Conservation (phyloP, 1,139 yeast species). For the Neolecta irregularis region DNA sequence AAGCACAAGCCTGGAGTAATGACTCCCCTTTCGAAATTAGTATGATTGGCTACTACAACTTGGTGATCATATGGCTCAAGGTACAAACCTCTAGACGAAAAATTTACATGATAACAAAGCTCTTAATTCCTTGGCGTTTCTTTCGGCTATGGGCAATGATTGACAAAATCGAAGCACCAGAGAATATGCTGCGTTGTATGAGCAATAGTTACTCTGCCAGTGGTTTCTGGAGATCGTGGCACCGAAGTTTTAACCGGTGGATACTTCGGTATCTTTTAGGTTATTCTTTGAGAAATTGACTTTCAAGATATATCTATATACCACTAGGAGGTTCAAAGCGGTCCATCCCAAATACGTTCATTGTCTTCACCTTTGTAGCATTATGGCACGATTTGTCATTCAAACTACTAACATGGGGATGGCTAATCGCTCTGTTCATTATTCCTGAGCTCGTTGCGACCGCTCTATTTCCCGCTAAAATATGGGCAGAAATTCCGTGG, state of each 20-base stretch:
- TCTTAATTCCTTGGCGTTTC: slow-evolving; percentile 88
- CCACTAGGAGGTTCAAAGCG: slow-evolving; percentile 74
- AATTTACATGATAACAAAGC: slow-evolving; percentile 27
- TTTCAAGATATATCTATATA: slow-evolving; percentile 42
- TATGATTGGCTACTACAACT: slow-evolving; percentile 83
- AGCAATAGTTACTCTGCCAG: slow-evolving; percentile 83
- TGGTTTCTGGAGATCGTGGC: slow-evolving; percentile 99
- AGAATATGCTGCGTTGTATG: slow-evolving; percentile 93
- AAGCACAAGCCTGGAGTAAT: slow-evolving; percentile 77
- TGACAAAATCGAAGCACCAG: slow-evolving; percentile 93
- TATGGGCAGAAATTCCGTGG: slow-evolving; percentile 41
- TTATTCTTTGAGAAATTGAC: slow-evolving; percentile 4
- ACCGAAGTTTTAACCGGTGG: slow-evolving; percentile 84
- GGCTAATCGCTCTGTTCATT: slow-evolving; percentile 76
- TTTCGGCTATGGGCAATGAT: slow-evolving; percentile 83
- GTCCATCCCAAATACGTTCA: slow-evolving; percentile 50
- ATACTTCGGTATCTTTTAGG: slow-evolving; percentile 40
- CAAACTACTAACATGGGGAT: slow-evolving; percentile 81
- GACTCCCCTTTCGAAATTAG: slow-evolving; percentile 85
- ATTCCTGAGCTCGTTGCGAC: slow-evolving; percentile 77
- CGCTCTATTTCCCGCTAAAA: slow-evolving; percentile 23
- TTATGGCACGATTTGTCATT: slow-evolving; percentile 96
- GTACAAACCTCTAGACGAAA: slow-evolving; percentile 3
- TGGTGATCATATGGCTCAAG: slow-evolving; percentile 75
- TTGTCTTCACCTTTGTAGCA: slow-evolving; percentile 94